Evolutionary conservation across 441 rosid species (phyloP).

Genomic region (Croton laevigatus): DNA sequence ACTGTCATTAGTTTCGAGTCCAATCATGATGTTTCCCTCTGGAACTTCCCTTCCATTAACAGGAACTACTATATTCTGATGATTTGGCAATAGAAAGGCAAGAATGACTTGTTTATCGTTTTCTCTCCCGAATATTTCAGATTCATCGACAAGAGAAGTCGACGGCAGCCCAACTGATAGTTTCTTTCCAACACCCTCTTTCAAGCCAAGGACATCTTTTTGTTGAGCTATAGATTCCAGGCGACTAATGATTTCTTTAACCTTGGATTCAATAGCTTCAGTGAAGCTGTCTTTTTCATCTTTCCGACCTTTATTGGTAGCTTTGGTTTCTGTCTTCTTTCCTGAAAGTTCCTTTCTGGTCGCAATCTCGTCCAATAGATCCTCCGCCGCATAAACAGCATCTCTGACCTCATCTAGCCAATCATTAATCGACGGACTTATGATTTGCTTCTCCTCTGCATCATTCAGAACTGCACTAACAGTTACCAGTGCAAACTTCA

Average conservation of each 20-base stretch:
- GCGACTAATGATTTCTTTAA: neutral
- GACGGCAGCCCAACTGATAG: neutral
- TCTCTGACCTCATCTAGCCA: conserved; percentile 17
- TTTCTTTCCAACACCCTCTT: neutral
- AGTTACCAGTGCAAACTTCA: neutral
- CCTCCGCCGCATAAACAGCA: conserved; percentile 20
- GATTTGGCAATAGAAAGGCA: neutral
- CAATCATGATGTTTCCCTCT: neutral
- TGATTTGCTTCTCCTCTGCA: conserved; percentile 19
- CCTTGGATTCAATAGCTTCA: neutral
- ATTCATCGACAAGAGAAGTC: neutral
- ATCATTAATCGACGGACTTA: neutral
- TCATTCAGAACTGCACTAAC: conserved; percentile 8
- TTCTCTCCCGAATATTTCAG: neutral
- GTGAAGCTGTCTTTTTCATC: neutral
- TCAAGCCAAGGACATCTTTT: conserved; percentile 8
- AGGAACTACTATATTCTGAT: neutral
- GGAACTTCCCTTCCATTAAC: neutral
- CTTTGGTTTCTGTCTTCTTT: neutral
- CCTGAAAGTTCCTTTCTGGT: neutral
- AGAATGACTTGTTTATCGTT: neutral
- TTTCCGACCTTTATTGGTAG: too few relatives aligned
- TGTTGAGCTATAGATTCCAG: conserved; percentile 1
- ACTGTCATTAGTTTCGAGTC: neutral
- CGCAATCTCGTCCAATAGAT: conserved; percentile 12